Percentiles rank a stretch among this genome's conserved stretches.
Evolutionary conservation across 169 alveolate species (phyloP).

Genomic region (Plasmodium knowlesi): DNA sequence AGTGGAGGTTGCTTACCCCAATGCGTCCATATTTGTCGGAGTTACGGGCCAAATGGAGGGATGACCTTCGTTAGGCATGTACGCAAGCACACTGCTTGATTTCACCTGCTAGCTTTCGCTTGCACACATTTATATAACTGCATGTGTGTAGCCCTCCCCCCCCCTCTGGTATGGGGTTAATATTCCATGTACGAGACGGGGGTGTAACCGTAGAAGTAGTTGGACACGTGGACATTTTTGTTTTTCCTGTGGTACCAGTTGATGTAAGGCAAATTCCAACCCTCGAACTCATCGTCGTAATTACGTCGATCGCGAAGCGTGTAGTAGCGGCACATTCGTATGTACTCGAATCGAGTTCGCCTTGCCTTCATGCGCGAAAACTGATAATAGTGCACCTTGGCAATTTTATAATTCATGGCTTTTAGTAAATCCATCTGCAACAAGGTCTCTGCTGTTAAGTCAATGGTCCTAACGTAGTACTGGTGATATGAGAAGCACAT

Average conservation of each 20-base stretch:
- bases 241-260: conserved; percentile 80
- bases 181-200: conserved; percentile 43
- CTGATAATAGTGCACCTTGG: conserved; percentile 82
- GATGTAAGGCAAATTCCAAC: conserved; percentile 85
- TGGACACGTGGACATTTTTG: conserved; percentile 58
- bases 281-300: conserved; percentile 79
- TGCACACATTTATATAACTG: background rate
- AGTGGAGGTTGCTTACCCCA: background rate
- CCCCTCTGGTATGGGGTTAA: background rate
- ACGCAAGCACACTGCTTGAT: background rate
- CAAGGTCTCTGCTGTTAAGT: conserved; percentile 79
- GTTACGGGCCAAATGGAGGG: background rate
- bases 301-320: conserved; percentile 81
- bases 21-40: background rate
- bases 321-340: conserved; percentile 86
- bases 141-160: background rate
- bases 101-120: background rate
- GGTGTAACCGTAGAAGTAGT: conserved; percentile 43
- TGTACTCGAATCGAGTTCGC: conserved; percentile 80
- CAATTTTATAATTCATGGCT: conserved; percentile 79
- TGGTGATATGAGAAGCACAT: conserved; percentile 85
- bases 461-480: conserved; percentile 81
- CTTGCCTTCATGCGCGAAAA: conserved; percentile 84
- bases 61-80: background rate
- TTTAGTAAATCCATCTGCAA: conserved; percentile 76